Conservation (phyloP, 305 asterid species). For the Fraxinus sp. region DNA sequence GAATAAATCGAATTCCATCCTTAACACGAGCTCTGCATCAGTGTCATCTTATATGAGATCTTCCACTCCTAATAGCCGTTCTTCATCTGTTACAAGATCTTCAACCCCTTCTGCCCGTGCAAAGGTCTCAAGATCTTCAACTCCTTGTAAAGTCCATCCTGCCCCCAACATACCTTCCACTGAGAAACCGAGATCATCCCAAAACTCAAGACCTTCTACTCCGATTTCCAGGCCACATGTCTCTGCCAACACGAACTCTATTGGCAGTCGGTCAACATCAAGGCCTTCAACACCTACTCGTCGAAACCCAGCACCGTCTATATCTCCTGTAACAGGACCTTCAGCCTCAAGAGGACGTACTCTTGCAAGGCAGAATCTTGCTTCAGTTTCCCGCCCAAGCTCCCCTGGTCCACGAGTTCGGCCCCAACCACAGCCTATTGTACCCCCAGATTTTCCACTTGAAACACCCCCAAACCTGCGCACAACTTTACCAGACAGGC, state of each 20-base stretch:
- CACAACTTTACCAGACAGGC: slow-evolving; percentile 86
- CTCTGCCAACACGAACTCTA: slow-evolving; percentile 50
- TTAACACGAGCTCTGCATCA: slow-evolving; percentile 92
- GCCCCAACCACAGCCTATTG: slow-evolving; percentile 65
- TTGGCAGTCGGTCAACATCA: slow-evolving; percentile 58
- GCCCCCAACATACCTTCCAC: slow-evolving; percentile 42
- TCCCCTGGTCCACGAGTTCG: slow-evolving; percentile 87
- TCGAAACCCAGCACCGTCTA: slow-evolving; percentile 58
- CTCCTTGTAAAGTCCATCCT: slow-evolving; percentile 79
- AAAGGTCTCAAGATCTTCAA: slow-evolving; percentile 71
- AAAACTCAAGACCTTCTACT: slow-evolving; percentile 92
- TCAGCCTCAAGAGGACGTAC: slow-evolving; percentile 58
- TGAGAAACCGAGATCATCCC: slow-evolving; percentile 73
- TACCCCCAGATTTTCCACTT: slow-evolving; percentile 76
- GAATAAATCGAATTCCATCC: slow-evolving; percentile 63
- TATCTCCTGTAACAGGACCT: slow-evolving; percentile 55
- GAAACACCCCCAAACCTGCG: slow-evolving; percentile 95
- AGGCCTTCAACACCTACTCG: slow-evolving; percentile 97
- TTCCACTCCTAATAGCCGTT: slow-evolving; percentile 69
- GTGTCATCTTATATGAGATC: slow-evolving; percentile 94
- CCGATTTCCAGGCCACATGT: slow-evolving; percentile 85
- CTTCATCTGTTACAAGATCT: slow-evolving; percentile 75
- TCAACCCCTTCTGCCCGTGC: slow-evolving; percentile 80
- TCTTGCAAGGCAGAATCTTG: slow-evolving; percentile 49
- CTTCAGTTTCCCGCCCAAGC: slow-evolving; percentile 85